Evolutionary conservation across 2,329 filamentous ascomycete species (phyloP), one percentile per base, ranked within the genome.

Genomic region (Cercospora janseana): DNA sequence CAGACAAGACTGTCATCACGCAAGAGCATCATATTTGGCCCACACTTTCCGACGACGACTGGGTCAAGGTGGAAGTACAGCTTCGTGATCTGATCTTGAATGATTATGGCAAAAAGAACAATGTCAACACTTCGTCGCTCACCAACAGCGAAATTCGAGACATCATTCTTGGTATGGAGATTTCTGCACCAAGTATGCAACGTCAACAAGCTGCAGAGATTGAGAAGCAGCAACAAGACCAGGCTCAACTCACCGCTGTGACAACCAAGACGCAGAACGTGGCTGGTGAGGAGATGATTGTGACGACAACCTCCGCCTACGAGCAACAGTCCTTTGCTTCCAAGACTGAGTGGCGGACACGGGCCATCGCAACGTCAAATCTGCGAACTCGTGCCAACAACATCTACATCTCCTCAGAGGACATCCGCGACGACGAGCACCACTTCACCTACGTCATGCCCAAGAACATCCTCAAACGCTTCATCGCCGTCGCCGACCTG

Each of bases 21-120:
- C 90, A 97, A 63, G 91, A 97, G 66, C 93, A 98, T 73, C 93
- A 98, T 69, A 98, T 98, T 67, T 98, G 93, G 93, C 93, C 93
- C 1, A 86, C 89, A 0, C 75, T 98, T 48, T 85, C 88, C 0
- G 93, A 98, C 58, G 93, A 98, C 63, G 91, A 95, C 57, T 98
- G 93, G 93, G 93, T 98, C 72, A 96, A 96, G 81, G 89, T 98
- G n/a, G 93, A 98, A 77, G 90, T 90, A 37, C 88, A 95, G 67
- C 77, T 98, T 32, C 86, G 93, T 69, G 93, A 98, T 76, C 76
- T 98, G 59, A 98, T 98, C 63, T 69, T 98, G 60, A 96, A 97
- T 61, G 93, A 98, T 68, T 98, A 98, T 68, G 93, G 93, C 67
- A 98, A 97, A 81, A 98, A 98, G 81, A 98, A 98, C 77, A 98